Evolutionary conservation across 2,329 filamentous ascomycete genomes (phyloP).

Genomic region (Sporothrix protearum): DNA sequence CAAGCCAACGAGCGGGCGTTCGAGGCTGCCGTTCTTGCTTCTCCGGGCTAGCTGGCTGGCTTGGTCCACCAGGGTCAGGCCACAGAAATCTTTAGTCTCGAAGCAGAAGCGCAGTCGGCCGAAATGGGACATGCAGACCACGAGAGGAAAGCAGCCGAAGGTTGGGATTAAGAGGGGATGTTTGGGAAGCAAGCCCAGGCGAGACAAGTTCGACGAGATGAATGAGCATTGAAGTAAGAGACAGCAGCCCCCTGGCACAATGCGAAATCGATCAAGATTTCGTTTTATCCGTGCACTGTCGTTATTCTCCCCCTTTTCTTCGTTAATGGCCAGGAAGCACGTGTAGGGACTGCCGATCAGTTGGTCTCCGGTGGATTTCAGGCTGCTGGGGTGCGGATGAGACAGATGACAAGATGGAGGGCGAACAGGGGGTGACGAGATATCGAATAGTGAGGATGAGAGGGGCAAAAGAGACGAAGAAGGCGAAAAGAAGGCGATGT

Average conservation of each 20-base stretch:
- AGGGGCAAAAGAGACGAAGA: background rate
- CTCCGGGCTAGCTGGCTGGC: background rate
- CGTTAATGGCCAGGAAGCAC: background rate
- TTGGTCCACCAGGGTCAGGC: background rate
- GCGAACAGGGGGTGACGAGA: background rate
- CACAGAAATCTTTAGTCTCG: slow-evolving; percentile 2
- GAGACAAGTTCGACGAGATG: background rate
- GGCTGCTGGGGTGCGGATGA: slow-evolving; percentile 5
- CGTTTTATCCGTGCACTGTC: slow-evolving; percentile 5
- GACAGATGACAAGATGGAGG: background rate
- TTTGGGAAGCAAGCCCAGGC: background rate
- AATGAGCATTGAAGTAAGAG: background rate
- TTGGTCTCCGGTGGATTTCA: background rate
- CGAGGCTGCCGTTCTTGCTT: background rate
- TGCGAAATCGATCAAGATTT: background rate
- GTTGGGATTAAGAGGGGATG: background rate
- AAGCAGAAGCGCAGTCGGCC: background rate
- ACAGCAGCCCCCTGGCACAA: background rate
- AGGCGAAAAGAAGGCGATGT: background rate
- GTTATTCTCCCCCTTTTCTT: background rate
- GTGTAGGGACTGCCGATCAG: slow-evolving; percentile 12
- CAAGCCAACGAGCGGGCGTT: background rate
- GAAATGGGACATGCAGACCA: background rate
- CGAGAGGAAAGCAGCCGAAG: background rate
- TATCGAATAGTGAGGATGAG: slow-evolving; percentile 1